A percentile compares a stretch with the other conserved stretches of the same genome.
Conservation (phyloP, 257 asterid genomes). For the Solanum ahanhuiri region DNA sequence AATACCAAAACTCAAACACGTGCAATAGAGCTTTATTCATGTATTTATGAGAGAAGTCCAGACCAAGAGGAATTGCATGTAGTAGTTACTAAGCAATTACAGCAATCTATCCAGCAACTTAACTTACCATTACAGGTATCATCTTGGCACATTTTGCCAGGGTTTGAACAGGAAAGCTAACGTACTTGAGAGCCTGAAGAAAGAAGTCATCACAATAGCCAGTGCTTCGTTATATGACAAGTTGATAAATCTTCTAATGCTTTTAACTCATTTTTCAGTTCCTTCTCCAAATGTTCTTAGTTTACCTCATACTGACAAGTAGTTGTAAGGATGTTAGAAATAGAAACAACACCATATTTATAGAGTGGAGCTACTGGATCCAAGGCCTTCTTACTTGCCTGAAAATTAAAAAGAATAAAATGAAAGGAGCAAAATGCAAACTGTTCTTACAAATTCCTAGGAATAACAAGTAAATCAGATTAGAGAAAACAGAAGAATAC, state of each 20-base stretch:
- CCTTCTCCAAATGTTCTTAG: neutral
- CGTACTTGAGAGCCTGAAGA: conserved; percentile 95
- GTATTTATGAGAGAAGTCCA: neutral
- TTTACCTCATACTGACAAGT: conserved; percentile 96
- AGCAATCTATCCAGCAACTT: neutral
- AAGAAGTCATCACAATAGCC: conserved; percentile 7
- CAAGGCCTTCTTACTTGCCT: conserved; percentile 70
- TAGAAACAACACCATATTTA: conserved; percentile 70
- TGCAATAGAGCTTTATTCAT: neutral
- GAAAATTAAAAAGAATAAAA: conserved; percentile 2
- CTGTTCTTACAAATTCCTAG: neutral
- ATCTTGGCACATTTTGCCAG: conserved; percentile 98
- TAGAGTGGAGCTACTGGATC: conserved; percentile 97
- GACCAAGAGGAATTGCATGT: neutral
- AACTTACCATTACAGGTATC: conserved; percentile 98
- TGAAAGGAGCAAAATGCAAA: neutral
- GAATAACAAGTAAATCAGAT: neutral
- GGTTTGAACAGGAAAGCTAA: conserved; percentile 95
- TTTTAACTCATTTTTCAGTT: neutral
- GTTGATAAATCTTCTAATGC: neutral
- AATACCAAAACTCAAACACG: neutral
- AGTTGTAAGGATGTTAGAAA: conserved; percentile 90
- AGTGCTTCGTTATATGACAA: neutral
- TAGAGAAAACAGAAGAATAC: neutral
- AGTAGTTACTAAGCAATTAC: neutral